Evolutionary conservation across 257 asterid species (phyloP).

Genomic region (Buddleja alternifolia): DNA sequence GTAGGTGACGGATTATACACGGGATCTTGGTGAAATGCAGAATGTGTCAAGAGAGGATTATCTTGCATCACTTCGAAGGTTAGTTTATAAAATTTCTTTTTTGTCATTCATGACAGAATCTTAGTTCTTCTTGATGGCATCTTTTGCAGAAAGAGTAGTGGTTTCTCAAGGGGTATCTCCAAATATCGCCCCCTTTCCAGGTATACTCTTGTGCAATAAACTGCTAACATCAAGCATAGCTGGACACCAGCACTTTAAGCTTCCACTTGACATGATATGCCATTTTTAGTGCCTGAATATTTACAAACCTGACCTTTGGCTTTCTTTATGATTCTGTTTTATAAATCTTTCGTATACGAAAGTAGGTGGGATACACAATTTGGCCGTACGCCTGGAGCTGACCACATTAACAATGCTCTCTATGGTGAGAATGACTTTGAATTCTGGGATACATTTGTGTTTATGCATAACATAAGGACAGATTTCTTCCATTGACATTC

Average conservation of each 20-base stretch:
- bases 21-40: constrained; percentile 99
- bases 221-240: not conserved
- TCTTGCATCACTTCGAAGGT: constrained; percentile 98
- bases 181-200: constrained; percentile 95
- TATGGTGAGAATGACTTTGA: constrained; percentile 58
- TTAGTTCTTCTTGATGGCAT: constrained; percentile 33
- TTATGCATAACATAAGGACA: not conserved
- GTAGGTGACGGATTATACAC: constrained; percentile 90
- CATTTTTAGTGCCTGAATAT: constrained; percentile 2
- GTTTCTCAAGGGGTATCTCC: constrained; percentile 92
- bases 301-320: constrained; percentile 9
- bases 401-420: constrained; percentile 53
- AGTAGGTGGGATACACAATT: constrained; percentile 85
- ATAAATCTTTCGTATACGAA: constrained; percentile 31
- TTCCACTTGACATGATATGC: constrained; percentile 23
- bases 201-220: constrained; percentile 40
- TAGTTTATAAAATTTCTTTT: constrained; percentile 6
- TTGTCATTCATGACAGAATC: constrained; percentile 3
- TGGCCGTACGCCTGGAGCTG: constrained; percentile 70
- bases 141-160: constrained; percentile 94
- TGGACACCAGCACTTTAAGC: constrained; percentile 3
- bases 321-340: constrained; percentile 18
- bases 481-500: not conserved
- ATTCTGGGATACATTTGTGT: not conserved
- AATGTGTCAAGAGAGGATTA: constrained; percentile 93